phyloP scores from a whole-genome alignment of 2,329 filamentous ascomycete genomes.

The Stagonosporopsis vannaccii region DNA sequence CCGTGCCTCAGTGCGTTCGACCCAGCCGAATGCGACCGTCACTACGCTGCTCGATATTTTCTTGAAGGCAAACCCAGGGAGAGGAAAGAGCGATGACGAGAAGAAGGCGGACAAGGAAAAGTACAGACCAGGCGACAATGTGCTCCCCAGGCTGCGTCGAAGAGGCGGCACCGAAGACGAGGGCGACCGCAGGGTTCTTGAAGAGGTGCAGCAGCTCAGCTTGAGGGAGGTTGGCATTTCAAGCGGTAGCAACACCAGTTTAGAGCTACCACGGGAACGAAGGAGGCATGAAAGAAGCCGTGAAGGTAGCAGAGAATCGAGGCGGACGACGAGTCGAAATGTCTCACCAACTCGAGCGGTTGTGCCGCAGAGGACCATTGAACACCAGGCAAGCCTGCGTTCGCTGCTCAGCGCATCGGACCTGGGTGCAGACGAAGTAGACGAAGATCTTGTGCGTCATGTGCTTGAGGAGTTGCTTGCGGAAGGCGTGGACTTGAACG shows the following conservation, averaged over 20 bases:
- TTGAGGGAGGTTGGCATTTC: conserved; percentile 70
- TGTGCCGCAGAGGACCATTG: conserved; percentile 65
- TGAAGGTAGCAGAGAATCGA: conserved; percentile 47
- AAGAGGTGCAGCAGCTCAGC: conserved; percentile 76
- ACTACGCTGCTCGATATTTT: conserved; percentile 91
- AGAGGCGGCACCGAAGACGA: conserved; percentile 64
- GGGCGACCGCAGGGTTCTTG: conserved; percentile 73
- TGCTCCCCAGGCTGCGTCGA: conserved; percentile 69
- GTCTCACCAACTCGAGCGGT: conserved; percentile 30
- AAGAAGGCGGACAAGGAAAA: conserved; percentile 76
- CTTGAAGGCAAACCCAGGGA: conserved; percentile 78
- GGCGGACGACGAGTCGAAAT: conserved; percentile 39
- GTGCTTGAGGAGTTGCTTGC: conserved; percentile 87
- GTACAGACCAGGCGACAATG: conserved; percentile 82
- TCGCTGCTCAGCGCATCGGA: conserved; percentile 84
- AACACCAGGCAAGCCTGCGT: conserved; percentile 88
- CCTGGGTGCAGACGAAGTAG: conserved; percentile 77
- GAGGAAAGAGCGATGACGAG: conserved; percentile 73
- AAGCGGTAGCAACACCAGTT: conserved; percentile 50
- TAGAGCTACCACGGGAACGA: conserved; percentile 42
- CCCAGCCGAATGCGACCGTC: conserved; percentile 88
- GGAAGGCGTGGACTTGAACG: conserved; percentile 87
- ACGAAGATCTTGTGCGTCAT: conserved; percentile 87
- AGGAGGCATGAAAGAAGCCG: conserved; percentile 48
- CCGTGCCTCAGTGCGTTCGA: conserved; percentile 83